Base-by-base conservation (phyloP, 192 early-diverging fungal genomes). In the Phlyctochytrium planicorne region DNA sequence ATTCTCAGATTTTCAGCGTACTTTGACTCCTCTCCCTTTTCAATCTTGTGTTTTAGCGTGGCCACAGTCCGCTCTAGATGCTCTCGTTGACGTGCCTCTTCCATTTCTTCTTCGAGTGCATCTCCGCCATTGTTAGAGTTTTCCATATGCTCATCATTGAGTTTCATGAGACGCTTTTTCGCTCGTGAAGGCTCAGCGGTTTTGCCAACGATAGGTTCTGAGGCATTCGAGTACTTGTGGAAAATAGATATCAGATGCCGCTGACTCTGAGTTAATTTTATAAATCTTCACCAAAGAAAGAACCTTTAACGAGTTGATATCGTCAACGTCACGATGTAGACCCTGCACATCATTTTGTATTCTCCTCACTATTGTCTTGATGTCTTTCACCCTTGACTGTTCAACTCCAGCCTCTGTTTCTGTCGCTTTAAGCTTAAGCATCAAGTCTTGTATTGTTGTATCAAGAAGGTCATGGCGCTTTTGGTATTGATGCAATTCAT, bases 11-110 rank as follows among this genome's bases (percentile, higher is more conserved):
- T 80, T 0, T 80, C 80, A 1, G 34, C 37, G 25, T 71, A 59
- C 47, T 75, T 67, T 36, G 60, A 55, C 4, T 75, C 70, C 25
- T 77, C 69, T 14, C 75, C 75, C 56, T 85, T 85, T 10, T 32
- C 27, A 2, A 84, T 36, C 57, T 77, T 66, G 20, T 73, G 60
- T n/a, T 62, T 52, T 29, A 82, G 68, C 16, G 75, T 73, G 25
- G 74, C 35, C 12, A 85, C 77, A 12, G 80, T 85, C 56, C 78
- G 65, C 71, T 80, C 71, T 30, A 81, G 61, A 57, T 82, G 73
- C 31, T 84, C 78, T 31, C 84, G 74, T 60, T 82, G 73, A 4
- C 74, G 65, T 4, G 73, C 69, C 56, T 78, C 65, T 30, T 80
- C 72, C 10, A 73, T 60, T 25, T 78, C 67, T 25, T 72, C 68